Evolutionary conservation across 2,329 filamentous ascomycete species (phyloP).

Genomic region (Monilinia fructicola): DNA sequence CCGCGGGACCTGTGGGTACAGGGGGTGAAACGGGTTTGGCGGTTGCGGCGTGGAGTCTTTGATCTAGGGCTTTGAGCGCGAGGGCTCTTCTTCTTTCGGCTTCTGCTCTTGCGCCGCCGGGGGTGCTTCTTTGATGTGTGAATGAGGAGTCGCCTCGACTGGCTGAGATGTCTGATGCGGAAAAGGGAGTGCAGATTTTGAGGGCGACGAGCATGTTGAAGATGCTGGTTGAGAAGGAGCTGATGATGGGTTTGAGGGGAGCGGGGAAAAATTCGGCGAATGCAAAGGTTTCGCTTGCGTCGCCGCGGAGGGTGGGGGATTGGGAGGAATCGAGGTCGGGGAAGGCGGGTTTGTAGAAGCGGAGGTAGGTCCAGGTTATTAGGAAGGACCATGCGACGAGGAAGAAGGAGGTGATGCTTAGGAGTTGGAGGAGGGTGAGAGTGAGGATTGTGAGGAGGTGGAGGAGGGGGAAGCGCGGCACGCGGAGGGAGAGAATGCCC

Average conservation of each 20-base stretch:
- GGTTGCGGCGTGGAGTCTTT: constrained; percentile 83
- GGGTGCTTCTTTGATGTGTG: constrained; percentile 48
- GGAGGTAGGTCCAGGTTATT: constrained; percentile 90
- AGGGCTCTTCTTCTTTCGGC: constrained; percentile 86
- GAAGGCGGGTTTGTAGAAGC: constrained; percentile 83
- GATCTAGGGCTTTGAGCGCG: constrained; percentile 87
- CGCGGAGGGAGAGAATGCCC: constrained; percentile 83
- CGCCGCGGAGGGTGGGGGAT: constrained; percentile 68
- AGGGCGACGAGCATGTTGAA: constrained; percentile 74
- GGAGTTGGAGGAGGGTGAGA: constrained; percentile 61
- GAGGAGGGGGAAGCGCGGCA: constrained; percentile 69
- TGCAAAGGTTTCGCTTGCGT: constrained; percentile 93
- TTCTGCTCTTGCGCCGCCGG: constrained; percentile 77
- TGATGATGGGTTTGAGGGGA: constrained; percentile 73
- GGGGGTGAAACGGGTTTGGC: constrained; percentile 47
- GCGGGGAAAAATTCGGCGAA: constrained; percentile 96
- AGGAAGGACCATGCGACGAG: constrained; percentile 80
- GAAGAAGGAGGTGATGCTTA: constrained; percentile 69
- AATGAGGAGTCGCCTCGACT: constrained; percentile 59
- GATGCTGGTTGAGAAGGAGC: constrained; percentile 69
- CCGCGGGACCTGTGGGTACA: constrained; percentile 50
- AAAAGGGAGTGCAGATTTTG: constrained; percentile 81
- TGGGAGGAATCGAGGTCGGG: constrained; percentile 66
- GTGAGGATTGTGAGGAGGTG: constrained; percentile 73
- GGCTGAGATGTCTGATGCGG: constrained; percentile 73